Conservation (phyloP, 2,329 filamentous ascomycete species). For the Hypoxylon sp. region DNA sequence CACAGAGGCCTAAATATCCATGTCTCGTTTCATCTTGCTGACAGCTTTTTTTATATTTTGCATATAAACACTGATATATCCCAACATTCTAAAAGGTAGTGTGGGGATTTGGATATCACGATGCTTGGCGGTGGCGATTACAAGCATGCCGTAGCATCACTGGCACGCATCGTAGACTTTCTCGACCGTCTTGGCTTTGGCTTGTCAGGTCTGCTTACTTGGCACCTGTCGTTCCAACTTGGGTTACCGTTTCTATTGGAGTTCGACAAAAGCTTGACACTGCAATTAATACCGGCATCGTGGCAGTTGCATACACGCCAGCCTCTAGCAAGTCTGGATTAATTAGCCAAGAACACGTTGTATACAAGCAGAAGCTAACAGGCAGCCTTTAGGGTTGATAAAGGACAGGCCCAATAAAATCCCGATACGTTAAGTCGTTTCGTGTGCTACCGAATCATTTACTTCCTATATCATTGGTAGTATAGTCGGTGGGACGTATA, state of each 20-base stretch:
- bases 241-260: slow-evolving; percentile 39
- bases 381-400: slow-evolving; percentile 21
- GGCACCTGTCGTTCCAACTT: slow-evolving; percentile 37
- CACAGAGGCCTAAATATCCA: slow-evolving; percentile 33
- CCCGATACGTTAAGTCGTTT: slow-evolving; percentile 23
- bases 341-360: slow-evolving; percentile 42
- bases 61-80: slow-evolving; percentile 28
- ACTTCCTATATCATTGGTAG: slow-evolving; percentile 15
- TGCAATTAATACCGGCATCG: slow-evolving; percentile 45
- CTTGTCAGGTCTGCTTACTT: slow-evolving; percentile 43
- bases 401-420: slow-evolving; percentile 30
- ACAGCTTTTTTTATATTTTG: slow-evolving; percentile 11
- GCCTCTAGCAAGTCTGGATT: slow-evolving; percentile 37
- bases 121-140: slow-evolving; percentile 42
- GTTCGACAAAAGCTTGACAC: slow-evolving; percentile 42
- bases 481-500: slow-evolving; percentile 12
- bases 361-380: slow-evolving; percentile 26
- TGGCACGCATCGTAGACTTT: slow-evolving; percentile 25
- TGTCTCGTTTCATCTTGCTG: slow-evolving; percentile 36
- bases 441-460: slow-evolving; percentile 26
- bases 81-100: slow-evolving; percentile 8
- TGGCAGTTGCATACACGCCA: slow-evolving; percentile 43
- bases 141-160: slow-evolving; percentile 25
- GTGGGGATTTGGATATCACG: slow-evolving; percentile 30
- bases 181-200: slow-evolving; percentile 37